Base-by-base conservation (phyloP, 768 basidiomycete species). In the Leccinellum luteum region DNA sequence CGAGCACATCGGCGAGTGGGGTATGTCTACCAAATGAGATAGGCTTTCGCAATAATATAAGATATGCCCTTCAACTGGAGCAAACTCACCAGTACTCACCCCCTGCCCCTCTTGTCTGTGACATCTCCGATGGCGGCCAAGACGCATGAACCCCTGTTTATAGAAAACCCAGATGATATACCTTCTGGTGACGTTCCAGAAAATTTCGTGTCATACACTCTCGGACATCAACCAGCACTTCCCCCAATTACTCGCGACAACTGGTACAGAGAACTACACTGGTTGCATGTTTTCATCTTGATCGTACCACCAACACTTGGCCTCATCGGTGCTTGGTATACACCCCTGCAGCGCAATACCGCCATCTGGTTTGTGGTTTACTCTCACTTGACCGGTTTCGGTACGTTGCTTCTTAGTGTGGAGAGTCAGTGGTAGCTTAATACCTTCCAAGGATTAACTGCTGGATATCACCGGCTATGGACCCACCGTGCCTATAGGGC, bases 401-500 rank as follows among this genome's bases (percentile, higher is more conserved):
- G 89, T 84, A 68, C 65, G 81, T 78, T 62, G 50, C 25, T 32
- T 41, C 31, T 12, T 30, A 2, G 38, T 4, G 12, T 5, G 13
- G 9, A 28, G 28, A 14, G 4, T 12, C 14, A 12, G 5, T 12
- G 12, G 25, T 58, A 2, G 43, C 13, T 5, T n/a, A 45, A 9
- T 8, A 43, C 14, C 17, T 47, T 45, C 35, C n/a, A 55, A 84
- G 83, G 90, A 31, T 87, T 92, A 61, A 91, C 89, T 0, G 90
- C 89, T 17, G 95, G 95, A 10, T 98, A 98, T 76, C 95, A 98
- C 67, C 85, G 95, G 51, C 79, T 97, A 1, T 98, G 93, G 93
- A 88, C 94, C 9, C 95, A 98, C 71, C 84, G 95, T 51, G 79
- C 90, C 0, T 98, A 94, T 75, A 96, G 94, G 68, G 95, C 94